Conservation (phyloP, 805 yeast genomes). For the Yamadazyma endophytica region DNA sequence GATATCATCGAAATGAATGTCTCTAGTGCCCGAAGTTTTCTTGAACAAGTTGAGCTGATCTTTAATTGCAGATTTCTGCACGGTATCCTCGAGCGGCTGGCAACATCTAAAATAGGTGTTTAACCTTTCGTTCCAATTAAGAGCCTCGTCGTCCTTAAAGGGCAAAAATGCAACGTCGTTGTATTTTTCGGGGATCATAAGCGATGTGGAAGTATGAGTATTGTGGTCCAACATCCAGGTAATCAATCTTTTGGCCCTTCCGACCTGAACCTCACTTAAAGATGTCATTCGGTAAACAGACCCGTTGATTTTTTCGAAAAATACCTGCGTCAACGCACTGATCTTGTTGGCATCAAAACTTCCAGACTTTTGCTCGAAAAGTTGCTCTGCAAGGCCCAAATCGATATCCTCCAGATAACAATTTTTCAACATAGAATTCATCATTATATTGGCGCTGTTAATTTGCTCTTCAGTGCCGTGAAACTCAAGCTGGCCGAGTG, state of each 20-base stretch:
- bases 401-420: slow-evolving; percentile 27
- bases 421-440: slow-evolving; percentile 25
- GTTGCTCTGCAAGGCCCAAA: slow-evolving; percentile 20
- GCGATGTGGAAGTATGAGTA: slow-evolving; percentile 16
- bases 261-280: slow-evolving; percentile 22
- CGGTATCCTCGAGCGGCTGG: slow-evolving; percentile 3
- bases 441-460: slow-evolving; percentile 41
- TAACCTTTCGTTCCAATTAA: slow-evolving; percentile 28
- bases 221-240: slow-evolving; percentile 37
- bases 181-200: slow-evolving; percentile 14
- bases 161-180: slow-evolving; percentile 17
- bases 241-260: slow-evolving; percentile 33
- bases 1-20: slow-evolving; percentile 3
- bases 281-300: slow-evolving; percentile 30
- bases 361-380: slow-evolving; percentile 25
- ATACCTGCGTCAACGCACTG: slow-evolving; percentile 30
- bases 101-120: slow-evolving; percentile 13
- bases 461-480: slow-evolving; percentile 39
- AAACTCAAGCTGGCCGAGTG: slow-evolving; percentile 26
- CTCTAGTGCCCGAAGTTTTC: background rate
- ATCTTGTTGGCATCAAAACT: slow-evolving; percentile 21
- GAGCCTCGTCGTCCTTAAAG: slow-evolving; percentile 24
- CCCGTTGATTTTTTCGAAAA: slow-evolving; percentile 22
- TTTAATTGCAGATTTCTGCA: slow-evolving; percentile 3
- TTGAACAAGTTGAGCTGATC: too few relatives aligned